Conservation (phyloP, 2,329 filamentous ascomycete genomes). For the Ophiostoma sp. region DNA sequence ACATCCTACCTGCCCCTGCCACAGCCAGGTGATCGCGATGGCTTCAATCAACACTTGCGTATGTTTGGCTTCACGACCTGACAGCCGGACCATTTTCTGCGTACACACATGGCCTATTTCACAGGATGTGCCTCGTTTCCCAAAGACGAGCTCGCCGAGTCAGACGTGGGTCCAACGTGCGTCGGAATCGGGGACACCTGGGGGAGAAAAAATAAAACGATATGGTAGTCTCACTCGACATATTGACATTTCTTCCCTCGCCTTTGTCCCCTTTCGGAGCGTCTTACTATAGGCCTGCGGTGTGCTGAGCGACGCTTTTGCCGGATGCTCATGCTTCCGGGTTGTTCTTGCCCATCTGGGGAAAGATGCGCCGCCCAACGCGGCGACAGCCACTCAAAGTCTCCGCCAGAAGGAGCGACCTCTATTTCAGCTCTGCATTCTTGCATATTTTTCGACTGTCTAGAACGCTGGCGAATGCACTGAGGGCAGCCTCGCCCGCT, state of each 20-base stretch:
- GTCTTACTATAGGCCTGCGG: neutral
- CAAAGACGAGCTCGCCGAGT: neutral
- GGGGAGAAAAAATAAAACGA: neutral
- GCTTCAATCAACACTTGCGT: neutral
- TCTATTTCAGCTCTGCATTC: neutral
- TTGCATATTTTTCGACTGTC: neutral
- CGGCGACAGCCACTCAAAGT: neutral
- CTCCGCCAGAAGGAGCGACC: neutral
- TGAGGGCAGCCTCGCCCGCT: neutral
- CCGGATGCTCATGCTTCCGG: neutral
- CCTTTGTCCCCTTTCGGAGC: neutral
- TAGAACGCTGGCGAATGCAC: neutral
- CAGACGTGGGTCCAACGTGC: neutral
- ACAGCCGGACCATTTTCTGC: neutral
- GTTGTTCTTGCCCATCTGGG: neutral
- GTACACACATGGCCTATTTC: neutral
- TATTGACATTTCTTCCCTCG: neutral
- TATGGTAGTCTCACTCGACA: neutral
- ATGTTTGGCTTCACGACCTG: neutral
- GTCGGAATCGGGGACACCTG: neutral
- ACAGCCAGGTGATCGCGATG: neutral
- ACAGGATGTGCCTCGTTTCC: neutral
- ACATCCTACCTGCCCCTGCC: no score
- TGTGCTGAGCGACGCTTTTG: neutral
- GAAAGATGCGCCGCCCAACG: neutral